phyloP scores from a whole-genome alignment of 2,329 filamentous ascomycete species.

The Cercospora citrullina region DNA sequence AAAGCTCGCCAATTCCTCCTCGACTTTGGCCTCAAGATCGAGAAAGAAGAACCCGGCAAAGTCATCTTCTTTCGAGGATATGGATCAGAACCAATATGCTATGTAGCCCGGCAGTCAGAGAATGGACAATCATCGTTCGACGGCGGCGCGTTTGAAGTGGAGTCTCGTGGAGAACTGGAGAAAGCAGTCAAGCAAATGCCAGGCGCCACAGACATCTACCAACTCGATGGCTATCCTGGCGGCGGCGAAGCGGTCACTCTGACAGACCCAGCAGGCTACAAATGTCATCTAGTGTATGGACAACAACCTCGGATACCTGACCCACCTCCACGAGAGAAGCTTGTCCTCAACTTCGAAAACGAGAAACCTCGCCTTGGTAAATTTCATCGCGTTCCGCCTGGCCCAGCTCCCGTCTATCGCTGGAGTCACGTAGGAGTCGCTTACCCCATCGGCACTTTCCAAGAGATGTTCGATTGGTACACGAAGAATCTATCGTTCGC shows the following conservation, averaged over 20 bases:
- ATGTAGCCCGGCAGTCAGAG: background rate
- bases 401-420: conserved; percentile 48
- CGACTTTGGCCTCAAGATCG: background rate
- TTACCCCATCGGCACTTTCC: background rate
- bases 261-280: conserved; percentile 45
- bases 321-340: conserved; percentile 27
- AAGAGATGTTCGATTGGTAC: conserved; percentile 42
- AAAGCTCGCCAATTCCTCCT: background rate
- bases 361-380: conserved; percentile 40
- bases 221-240: conserved; percentile 40
- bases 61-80: background rate
- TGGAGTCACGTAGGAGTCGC: background rate
- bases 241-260: conserved; percentile 43
- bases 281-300: conserved; percentile 45
- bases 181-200: conserved; percentile 47
- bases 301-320: conserved; percentile 29
- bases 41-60: background rate
- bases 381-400: conserved; percentile 48
- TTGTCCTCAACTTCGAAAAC: conserved; percentile 41
- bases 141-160: conserved; percentile 47
- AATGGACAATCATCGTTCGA: conserved; percentile 33
- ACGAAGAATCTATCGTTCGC: conserved; percentile 48
- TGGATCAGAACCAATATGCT: background rate
- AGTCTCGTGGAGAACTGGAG: conserved; percentile 45
- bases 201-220: conserved; percentile 35